phyloP scores from a whole-genome alignment of 768 basidiomycete genomes.

The Kwoniella dendrophila region DNA sequence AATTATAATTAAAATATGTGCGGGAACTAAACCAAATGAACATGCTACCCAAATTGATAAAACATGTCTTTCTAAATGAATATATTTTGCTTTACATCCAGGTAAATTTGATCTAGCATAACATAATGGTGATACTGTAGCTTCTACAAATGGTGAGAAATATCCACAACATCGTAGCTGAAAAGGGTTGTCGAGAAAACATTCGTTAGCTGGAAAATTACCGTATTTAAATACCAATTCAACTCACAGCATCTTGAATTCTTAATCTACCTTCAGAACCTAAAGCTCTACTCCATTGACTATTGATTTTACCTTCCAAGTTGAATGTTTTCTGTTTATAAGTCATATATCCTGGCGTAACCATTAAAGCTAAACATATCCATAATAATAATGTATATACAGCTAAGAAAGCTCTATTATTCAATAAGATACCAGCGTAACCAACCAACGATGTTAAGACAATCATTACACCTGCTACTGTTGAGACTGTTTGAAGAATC shows the following conservation, averaged over 20 bases:
- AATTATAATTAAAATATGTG: constrained; percentile 69
- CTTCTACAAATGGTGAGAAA: constrained; percentile 77
- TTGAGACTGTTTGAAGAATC: constrained; percentile 60
- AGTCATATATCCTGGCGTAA: constrained; percentile 75
- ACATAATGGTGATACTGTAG: constrained; percentile 72
- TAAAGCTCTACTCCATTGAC: constrained; percentile 71
- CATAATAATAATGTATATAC: constrained; percentile 72
- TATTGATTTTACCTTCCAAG: constrained; percentile 77
- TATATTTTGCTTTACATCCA: constrained; percentile 71
- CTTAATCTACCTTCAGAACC: constrained; percentile 66
- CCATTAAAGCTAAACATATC: constrained; percentile 71
- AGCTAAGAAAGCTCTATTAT: constrained; percentile 80
- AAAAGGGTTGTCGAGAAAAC: background rate
- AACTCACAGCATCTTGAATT: constrained; percentile 65
- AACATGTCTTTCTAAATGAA: constrained; percentile 63
- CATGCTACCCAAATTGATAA: constrained; percentile 69
- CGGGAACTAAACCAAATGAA: constrained; percentile 68
- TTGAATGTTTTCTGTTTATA: constrained; percentile 76
- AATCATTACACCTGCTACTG: constrained; percentile 65
- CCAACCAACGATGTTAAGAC: constrained; percentile 70
- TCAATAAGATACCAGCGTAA: constrained; percentile 77
- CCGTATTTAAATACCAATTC: background rate
- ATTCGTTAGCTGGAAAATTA: background rate
- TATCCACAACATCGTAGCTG: constrained; percentile 78
- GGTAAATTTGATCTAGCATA: constrained; percentile 71